Evolutionary conservation across 768 basidiomycete genomes (phyloP), one percentile per base, ranked within the genome.

Genomic region (Gymnopilus dilepis): DNA sequence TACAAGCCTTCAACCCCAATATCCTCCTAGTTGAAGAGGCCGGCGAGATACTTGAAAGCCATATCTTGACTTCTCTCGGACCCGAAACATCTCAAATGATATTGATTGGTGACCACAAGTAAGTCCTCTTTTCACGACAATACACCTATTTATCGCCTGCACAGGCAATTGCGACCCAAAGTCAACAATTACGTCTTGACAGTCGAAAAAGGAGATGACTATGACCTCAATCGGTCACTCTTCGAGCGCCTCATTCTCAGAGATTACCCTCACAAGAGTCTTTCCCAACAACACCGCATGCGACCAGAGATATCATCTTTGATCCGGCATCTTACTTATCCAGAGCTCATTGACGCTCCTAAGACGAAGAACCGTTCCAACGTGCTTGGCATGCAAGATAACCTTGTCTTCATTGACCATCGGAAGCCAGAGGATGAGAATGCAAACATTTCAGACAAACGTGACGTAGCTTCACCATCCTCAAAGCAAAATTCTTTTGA

Each of bases 71-170:
- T 0, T 82, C 89, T 0, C 72, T 90, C 4, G 80, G 81, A 0
- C 59, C 60, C 2, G 59, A 74, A 0, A 82, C 82, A 0, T 70
- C 74, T 2, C 86, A 89, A 31, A 67, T 90, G 56, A 84, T 90
- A 64, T 74, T 91, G 4, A 90, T 91, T 30, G 89, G 89, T 0
- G 89, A 91, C 65, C 89, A 90, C 71, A 84, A 90, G 89, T 89
- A 73, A 12, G 84, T 72, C 21, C 11, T 38, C 37, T 50, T 34
- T 26, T 17, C 17, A 4, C 13, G 13, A 6, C n/a, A 4, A 22
- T 7, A 9, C 12, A 19, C 17, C 58, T 22, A 53, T 33, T 42
- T 0, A 53, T 37, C 54, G 41, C 53, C 17, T 2, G 33, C 33
- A 41, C 48, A 90, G 89, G 71, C 89, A 91, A 72, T 76, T 91